Conservation (phyloP, 352 stramenopile species). For the Pythium vanterpoolii region DNA sequence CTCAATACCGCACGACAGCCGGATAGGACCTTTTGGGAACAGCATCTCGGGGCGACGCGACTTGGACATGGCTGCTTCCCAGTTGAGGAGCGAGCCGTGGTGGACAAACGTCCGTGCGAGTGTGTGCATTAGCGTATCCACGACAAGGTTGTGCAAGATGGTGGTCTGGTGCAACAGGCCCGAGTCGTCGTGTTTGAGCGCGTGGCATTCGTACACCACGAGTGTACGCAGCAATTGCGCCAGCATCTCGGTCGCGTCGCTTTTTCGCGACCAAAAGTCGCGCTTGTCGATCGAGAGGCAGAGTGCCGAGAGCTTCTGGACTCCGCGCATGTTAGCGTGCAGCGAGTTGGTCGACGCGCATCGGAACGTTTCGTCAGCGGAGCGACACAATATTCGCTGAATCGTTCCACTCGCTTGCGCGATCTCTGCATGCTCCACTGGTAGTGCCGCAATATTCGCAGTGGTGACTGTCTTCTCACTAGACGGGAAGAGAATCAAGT, state of each 20-base stretch:
- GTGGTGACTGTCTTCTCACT: neutral
- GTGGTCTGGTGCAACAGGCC: conserved; percentile 27
- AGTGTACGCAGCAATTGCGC: conserved; percentile 26
- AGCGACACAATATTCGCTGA: conserved; percentile 67
- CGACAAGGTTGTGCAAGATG: conserved; percentile 62
- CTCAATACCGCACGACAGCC: conserved; percentile 66
- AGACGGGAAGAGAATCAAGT: conserved; percentile 52
- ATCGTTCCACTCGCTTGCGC: conserved; percentile 32
- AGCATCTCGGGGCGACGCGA: conserved; percentile 37
- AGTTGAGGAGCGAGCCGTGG: conserved; percentile 31
- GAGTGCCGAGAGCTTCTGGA: conserved; percentile 54
- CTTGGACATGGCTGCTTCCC: conserved; percentile 44
- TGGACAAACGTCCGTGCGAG: conserved; percentile 58
- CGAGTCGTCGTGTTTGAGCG: conserved; percentile 20
- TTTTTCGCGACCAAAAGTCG: conserved; percentile 12
- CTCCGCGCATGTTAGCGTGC: conserved; percentile 39
- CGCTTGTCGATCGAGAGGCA: conserved; percentile 42
- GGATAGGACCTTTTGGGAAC: conserved; percentile 71
- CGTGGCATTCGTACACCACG: conserved; percentile 22
- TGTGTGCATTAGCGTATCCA: conserved; percentile 79
- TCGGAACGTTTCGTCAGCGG: conserved; percentile 38
- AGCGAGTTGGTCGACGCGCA: conserved; percentile 42
- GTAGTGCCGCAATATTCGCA: neutral
- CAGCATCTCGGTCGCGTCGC: neutral
- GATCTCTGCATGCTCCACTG: neutral